Base-by-base conservation (phyloP, 2,329 filamentous ascomycete species). In the Aspergillus sp. region DNA sequence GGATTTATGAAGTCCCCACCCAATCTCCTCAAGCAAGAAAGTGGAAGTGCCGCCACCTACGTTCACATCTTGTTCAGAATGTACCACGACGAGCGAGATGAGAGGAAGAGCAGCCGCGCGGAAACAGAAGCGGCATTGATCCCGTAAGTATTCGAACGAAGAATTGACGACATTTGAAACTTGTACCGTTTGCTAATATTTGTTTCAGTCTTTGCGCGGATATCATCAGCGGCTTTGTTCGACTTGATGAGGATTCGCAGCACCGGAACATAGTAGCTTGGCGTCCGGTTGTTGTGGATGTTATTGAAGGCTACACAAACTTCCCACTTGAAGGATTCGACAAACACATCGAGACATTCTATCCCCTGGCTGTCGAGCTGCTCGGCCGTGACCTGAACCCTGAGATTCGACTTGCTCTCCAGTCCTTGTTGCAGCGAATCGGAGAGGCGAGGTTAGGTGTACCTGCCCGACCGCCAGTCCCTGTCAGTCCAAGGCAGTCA, bases 1-100 rank as follows among this genome's bases (percentile, higher is more conserved):
- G 95, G 96, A 0, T 99, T 99, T 82, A 99, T 99, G 95, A 96
- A 96, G 77, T 95, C 99, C 72, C 93, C 95, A 15, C 95, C 95
- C 3, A 99, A 99, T 69, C 82, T 99, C 12, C 84, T 99, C 31
- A 99, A 99, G 79, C 95, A 99, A 73, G 95, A 99, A 77, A 91
- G 87, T 60, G 93, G 95, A 41, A 90, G 89, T 55, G 95, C 95
- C 0, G 90, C 91, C 2, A 97, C 96, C 1, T 99, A 99, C 73
- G 91, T 99, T 37, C 90, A 90, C 61, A 99, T 99, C 64, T 80
- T 99, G 27, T 91, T 99, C 77, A 85, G 95, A 50, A 99, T 99
- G 95, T 99, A 96, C 76, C 90, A 91, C 48, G 95, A 99, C 70
- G 88, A 90, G 60, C 86, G 88, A 39, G 87, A 90, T 7, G 93